phyloP scores from a whole-genome alignment of 768 basidiomycete genomes.

The Pleurotus salmoneostramineus region DNA sequence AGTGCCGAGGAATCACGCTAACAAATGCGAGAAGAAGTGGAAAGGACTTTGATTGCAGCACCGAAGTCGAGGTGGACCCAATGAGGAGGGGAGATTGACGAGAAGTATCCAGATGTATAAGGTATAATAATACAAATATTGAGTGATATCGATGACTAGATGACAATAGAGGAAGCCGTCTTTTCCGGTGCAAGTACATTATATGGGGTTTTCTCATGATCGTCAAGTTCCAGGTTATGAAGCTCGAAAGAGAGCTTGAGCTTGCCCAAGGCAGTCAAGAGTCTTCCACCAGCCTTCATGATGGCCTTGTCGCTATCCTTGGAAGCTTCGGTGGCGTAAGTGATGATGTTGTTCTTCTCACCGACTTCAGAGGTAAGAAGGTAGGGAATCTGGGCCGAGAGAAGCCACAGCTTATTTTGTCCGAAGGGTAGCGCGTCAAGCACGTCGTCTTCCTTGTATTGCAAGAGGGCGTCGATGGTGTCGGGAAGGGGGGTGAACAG shows the following conservation, averaged over 20 bases:
- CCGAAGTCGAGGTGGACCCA: too few species aligned
- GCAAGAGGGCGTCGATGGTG: slow-evolving; percentile 15
- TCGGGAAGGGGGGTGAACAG: slow-evolving; percentile 19
- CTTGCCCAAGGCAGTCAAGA: slow-evolving; percentile 14
- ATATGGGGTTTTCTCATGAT: slow-evolving; percentile 21
- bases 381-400: slow-evolving; percentile 25
- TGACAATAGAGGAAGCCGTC: slow-evolving; percentile 23
- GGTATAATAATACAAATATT: too few species aligned
- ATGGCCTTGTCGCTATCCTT: slow-evolving; percentile 8
- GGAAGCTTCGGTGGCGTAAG: slow-evolving; percentile 16
- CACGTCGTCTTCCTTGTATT: slow-evolving; percentile 14
- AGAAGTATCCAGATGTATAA: too few species aligned
- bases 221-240: slow-evolving; percentile 21
- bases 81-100: too few species aligned
- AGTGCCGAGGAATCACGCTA: too few species aligned
- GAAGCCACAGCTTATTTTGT: slow-evolving; percentile 18
- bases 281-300: slow-evolving; percentile 18
- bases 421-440: slow-evolving; percentile 18
- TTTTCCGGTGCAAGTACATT: slow-evolving; percentile 20
- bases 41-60: too few species aligned
- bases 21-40: too few species aligned
- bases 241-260: slow-evolving; percentile 12
- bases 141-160: slow-evolving; percentile 6
- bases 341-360: slow-evolving; percentile 18
- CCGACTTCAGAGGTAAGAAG: slow-evolving; percentile 20